A percentile compares a stretch with the other conserved stretches of the same genome.
These are phyloP conservation scores for Globisporangium emineosum DNA, from an alignment of 352 stramenopile genomes.

Conservation along the genomic window DNA sequence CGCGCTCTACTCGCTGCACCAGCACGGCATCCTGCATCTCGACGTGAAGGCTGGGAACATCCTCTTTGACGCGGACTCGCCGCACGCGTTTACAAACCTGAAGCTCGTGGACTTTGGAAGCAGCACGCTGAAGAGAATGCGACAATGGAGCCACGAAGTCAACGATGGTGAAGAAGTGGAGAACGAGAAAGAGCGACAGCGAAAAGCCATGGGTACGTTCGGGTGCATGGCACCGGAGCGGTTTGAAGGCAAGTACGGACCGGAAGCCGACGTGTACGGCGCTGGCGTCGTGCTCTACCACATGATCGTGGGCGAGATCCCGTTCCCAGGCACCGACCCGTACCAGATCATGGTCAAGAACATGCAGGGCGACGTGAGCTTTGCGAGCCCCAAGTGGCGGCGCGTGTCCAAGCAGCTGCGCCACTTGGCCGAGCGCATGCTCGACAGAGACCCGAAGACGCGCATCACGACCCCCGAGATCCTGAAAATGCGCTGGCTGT, in stretches of 20 bases:
- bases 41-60: slow-evolving; percentile 69
- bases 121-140: slow-evolving; percentile 17
- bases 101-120: slow-evolving; percentile 75
- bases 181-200: slow-evolving; percentile 12
- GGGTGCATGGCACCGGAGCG: slow-evolving; percentile 67
- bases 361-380: slow-evolving; percentile 53
- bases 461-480: slow-evolving; percentile 56
- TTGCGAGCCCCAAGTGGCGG: slow-evolving; percentile 33
- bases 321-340: slow-evolving; percentile 36
- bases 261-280: slow-evolving; percentile 59
- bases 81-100: slow-evolving; percentile 38
- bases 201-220: slow-evolving; percentile 40
- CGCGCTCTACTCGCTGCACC: slow-evolving; percentile 46
- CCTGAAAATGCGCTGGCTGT: slow-evolving; percentile 52
- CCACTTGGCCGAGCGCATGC: slow-evolving; percentile 40
- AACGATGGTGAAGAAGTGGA: neutral
- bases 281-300: slow-evolving; percentile 59
- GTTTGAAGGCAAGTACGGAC: slow-evolving; percentile 46
- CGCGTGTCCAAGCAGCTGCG: slow-evolving; percentile 33
- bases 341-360: slow-evolving; percentile 64
- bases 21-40: slow-evolving; percentile 51
- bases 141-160: neutral
- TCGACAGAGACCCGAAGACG: slow-evolving; percentile 41
- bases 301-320: slow-evolving; percentile 51
- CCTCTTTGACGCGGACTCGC: slow-evolving; percentile 45